Evolutionary conservation across 2,329 filamentous ascomycete species (phyloP).

Genomic region (Trichoderma sp.): DNA sequence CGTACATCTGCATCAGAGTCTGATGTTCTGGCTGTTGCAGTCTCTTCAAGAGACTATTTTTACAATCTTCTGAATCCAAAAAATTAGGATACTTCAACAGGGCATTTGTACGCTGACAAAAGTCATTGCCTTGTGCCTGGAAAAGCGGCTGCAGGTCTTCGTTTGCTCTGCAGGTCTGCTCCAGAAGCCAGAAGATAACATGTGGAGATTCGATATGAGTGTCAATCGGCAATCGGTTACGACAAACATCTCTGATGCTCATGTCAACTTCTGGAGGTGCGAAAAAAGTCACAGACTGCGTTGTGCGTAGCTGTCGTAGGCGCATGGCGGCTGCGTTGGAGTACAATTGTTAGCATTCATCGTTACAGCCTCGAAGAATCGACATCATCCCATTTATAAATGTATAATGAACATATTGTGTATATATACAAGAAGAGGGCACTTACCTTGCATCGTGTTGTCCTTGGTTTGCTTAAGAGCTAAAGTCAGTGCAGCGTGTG

Average conservation of each 20-base stretch:
- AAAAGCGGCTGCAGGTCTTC: slow-evolving; percentile 60
- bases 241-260: slow-evolving; percentile 51
- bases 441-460: slow-evolving; percentile 56
- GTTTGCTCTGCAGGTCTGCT: slow-evolving; percentile 60
- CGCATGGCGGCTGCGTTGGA: slow-evolving; percentile 58
- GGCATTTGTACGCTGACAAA: slow-evolving; percentile 55
- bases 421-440: too few species aligned
- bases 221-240: background rate
- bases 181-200: slow-evolving; percentile 58
- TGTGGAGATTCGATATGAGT: slow-evolving; percentile 15
- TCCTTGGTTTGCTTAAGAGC: slow-evolving; percentile 59
- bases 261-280: slow-evolving; percentile 61
- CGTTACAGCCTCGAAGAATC: too few species aligned
- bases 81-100: slow-evolving; percentile 42
- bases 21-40: slow-evolving; percentile 52
- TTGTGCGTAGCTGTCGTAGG: slow-evolving; percentile 54
- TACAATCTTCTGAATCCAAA: slow-evolving; percentile 32
- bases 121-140: slow-evolving; percentile 59
- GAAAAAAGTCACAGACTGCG: slow-evolving; percentile 56
- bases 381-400: too few species aligned
- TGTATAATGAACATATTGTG: too few species aligned
- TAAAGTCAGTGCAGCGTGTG: slow-evolving; percentile 54
- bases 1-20: slow-evolving; percentile 58
- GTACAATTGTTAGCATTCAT: background rate
- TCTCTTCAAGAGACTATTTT: slow-evolving; percentile 31